Base-by-base conservation (phyloP, 1,139 yeast genomes). In the Scheffersomyces cryptocercus region DNA sequence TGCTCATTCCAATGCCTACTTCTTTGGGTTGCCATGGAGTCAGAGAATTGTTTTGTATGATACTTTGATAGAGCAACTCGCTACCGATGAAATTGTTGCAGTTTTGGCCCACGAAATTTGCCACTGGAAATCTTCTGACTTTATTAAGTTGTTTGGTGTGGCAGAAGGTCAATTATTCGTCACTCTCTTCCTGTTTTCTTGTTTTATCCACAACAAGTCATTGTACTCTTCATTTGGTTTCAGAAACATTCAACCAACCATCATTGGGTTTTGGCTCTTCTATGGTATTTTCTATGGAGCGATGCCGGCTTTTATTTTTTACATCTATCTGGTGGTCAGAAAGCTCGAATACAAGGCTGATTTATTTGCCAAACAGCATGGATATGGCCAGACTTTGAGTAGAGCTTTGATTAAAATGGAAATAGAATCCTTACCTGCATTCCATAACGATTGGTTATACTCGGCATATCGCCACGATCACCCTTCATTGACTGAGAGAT, bases 261-360 rank as follows among this genome's bases (percentile, higher is more conserved):
- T 90, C 46, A 78, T 90, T 58, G 98, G 97, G 1, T 86, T 91
- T 62, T 61, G 85, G 54, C 74, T 90, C 49, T 87, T 86, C 61
- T 73, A 77, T 47, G 95, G 88, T 58, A 74, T 90, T 48, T 77
- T 85, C 55, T 79, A 82, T 48, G 98, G 99, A 10, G 56, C 90
- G 36, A 91, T 85, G 58, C 80, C 88, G 50, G 63, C 80, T 16
- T 64, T 85, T 61, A 80, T 82, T 48, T 89, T 90, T 56, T 68
- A 70, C 31, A 77, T 80, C 73, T 86, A 88, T 62, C 69, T 84
- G 45, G 63, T 88, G 45, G 81, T 91, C 11, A 85, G 99, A 77
- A 81, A 82, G 56, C 86, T 85, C 56, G 99, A 93, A 70, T 93
- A 84, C 59, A 89, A 93, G 67, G 99, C 99, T 16, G 98, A 93